phyloP scores from a whole-genome alignment of 805 yeast species.

The Clavispora carvajalis region DNA sequence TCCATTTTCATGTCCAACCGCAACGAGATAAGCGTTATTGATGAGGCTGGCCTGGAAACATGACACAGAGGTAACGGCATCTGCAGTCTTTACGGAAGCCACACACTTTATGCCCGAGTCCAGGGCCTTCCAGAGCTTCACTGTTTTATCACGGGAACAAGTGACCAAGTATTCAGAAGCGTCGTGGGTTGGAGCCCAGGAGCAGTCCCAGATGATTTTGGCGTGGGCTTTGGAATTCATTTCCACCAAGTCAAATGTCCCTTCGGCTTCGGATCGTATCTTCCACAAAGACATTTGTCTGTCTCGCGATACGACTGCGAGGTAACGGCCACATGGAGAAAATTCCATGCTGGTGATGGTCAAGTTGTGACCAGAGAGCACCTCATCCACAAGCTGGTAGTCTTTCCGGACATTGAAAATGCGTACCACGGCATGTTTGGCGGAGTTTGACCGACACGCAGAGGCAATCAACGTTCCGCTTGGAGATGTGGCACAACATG shows the following conservation, averaged over 20 bases:
- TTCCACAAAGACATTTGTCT: conserved; percentile 78
- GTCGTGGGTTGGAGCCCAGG: conserved; percentile 61
- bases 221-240: conserved; percentile 72
- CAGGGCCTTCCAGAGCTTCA: conserved; percentile 58
- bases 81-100: conserved; percentile 39
- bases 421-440: conserved; percentile 80
- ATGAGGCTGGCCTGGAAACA: conserved; percentile 29
- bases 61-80: conserved; percentile 67
- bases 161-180: conserved; percentile 55
- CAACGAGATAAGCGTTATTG: conserved; percentile 34
- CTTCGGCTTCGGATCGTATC: conserved; percentile 19
- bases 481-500: conserved; percentile 68
- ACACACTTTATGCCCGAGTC: conserved; percentile 32
- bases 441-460: conserved; percentile 84
- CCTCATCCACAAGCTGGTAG: conserved; percentile 40
- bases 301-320: conserved; percentile 84
- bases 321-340: conserved; percentile 57
- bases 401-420: conserved; percentile 61
- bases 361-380: conserved; percentile 65
- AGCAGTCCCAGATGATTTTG: conserved; percentile 92
- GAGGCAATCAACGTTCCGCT: conserved; percentile 67
- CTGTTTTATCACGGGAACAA: conserved; percentile 77
- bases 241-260: conserved; percentile 35
- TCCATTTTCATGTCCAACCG: conserved; percentile 73
- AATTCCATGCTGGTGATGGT: conserved; percentile 83